These are phyloP conservation scores for Thyridium curvatum DNA, from an alignment of 2,329 filamentous ascomycete species.

Conservation along the genomic window DNA sequence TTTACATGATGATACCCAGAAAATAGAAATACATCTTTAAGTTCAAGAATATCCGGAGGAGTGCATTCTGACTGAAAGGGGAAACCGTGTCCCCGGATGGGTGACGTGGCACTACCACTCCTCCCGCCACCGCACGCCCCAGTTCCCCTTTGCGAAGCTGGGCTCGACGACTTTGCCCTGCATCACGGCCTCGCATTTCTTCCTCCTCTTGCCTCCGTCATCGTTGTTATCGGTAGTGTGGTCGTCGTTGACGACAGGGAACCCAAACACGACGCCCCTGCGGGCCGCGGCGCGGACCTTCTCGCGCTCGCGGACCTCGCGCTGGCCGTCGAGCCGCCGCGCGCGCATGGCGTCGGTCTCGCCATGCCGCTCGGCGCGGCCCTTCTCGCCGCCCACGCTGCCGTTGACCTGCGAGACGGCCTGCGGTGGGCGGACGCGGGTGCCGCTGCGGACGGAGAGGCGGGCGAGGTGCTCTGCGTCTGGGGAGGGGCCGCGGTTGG, in stretches of 20 bases:
- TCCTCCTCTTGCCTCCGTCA: slow-evolving; percentile 19
- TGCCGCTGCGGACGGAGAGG: slow-evolving; percentile 28
- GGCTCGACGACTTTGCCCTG: slow-evolving; percentile 50
- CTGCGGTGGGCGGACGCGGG: slow-evolving; percentile 27
- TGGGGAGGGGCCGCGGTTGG: slow-evolving; percentile 2
- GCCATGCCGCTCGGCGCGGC: slow-evolving; percentile 41
- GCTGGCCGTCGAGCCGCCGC: slow-evolving; percentile 42
- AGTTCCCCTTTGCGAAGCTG: slow-evolving; percentile 55
- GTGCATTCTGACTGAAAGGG: too few species aligned
- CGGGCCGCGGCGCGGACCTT: slow-evolving; percentile 58
- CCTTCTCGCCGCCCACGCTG: slow-evolving; percentile 49
- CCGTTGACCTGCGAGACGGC: slow-evolving; percentile 44
- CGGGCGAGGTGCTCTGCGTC: slow-evolving; percentile 17
- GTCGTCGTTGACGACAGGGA: slow-evolving; percentile 18
- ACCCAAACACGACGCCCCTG: slow-evolving; percentile 50
- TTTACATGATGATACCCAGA: too few species aligned
- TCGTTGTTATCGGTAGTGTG: too few species aligned
- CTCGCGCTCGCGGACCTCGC: slow-evolving; percentile 40
- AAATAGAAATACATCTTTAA: too few species aligned
- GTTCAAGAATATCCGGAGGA: too few species aligned
- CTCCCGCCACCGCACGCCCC: slow-evolving; percentile 52
- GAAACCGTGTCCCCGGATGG: too few species aligned
- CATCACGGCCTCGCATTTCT: slow-evolving; percentile 55
- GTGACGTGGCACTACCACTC: neutral
- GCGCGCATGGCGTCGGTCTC: slow-evolving; percentile 45